Conservation (phyloP, 2,329 filamentous ascomycete genomes). For the Hymenoscyphus salicellus region DNA sequence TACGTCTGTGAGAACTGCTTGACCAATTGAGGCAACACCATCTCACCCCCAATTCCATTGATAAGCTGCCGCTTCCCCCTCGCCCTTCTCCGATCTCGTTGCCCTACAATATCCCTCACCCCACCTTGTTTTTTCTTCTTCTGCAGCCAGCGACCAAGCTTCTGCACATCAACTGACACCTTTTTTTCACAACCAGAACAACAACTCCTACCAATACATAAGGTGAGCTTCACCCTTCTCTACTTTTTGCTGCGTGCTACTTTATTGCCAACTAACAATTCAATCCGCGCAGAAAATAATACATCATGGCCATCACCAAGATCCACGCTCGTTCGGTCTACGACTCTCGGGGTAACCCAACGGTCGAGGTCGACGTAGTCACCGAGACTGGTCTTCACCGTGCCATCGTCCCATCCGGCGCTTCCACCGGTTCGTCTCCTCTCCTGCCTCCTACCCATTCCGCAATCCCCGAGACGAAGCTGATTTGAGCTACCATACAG, state of each 20-base stretch:
- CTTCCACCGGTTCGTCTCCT: conserved; percentile 74
- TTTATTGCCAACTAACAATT: conserved; percentile 18
- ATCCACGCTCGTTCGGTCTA: conserved; percentile 93
- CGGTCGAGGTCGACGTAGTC: conserved; percentile 95
- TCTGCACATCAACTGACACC: conserved; percentile 26
- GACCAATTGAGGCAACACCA: conserved; percentile 12
- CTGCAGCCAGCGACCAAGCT: conserved; percentile 9
- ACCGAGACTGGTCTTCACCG: conserved; percentile 96
- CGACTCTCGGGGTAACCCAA: conserved; percentile 98
- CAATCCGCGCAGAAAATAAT: conserved; percentile 25
- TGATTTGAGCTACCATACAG: conserved; percentile 43
- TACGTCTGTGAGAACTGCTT: neutral
- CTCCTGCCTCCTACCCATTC: conserved; percentile 18
- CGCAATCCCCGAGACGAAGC: conserved; percentile 18
- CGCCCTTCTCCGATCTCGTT: conserved; percentile 15
- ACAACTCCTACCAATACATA: conserved; percentile 17
- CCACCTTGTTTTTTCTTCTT: conserved; percentile 27
- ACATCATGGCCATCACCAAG: conserved; percentile 85
- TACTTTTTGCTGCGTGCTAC: neutral
- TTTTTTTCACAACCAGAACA: conserved; percentile 13
- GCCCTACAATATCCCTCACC: conserved; percentile 22
- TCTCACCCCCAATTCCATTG: conserved; percentile 6
- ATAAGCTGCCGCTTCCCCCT: conserved; percentile 14
- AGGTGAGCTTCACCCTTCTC: conserved; percentile 15
- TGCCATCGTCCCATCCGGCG: conserved; percentile 94